Conservation (phyloP, 306 rosid genomes). For the Chamaecrista fasciculata region DNA sequence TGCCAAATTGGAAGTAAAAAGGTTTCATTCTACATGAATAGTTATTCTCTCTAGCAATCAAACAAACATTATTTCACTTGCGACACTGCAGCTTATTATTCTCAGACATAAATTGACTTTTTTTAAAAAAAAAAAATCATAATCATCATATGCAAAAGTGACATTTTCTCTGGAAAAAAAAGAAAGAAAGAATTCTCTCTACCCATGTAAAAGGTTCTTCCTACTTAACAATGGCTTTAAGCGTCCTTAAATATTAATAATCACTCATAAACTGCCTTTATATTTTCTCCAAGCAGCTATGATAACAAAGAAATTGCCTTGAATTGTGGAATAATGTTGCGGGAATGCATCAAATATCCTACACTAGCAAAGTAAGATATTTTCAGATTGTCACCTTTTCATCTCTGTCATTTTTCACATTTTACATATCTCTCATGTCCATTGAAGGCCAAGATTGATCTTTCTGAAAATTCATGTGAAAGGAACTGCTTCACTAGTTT, state of each 20-base stretch:
- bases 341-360: slow-evolving; percentile 90
- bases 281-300: slow-evolving; percentile 58
- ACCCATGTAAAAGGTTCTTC: neutral
- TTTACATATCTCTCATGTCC: slow-evolving; percentile 13
- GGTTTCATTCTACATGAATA: neutral
- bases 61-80: neutral
- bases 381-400: neutral
- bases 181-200: no score
- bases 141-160: slow-evolving; percentile 21
- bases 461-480: slow-evolving; percentile 20
- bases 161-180: no score
- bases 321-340: slow-evolving; percentile 88
- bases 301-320: slow-evolving; percentile 95
- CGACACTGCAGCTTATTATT: neutral
- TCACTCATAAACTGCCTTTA: slow-evolving; percentile 13
- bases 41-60: slow-evolving; percentile 1
- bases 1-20: neutral
- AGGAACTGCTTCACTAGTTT: slow-evolving; percentile 22
- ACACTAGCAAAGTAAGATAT: slow-evolving; percentile 78
- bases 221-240: slow-evolving; percentile 8
- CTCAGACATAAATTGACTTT: slow-evolving; percentile 8
- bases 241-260: slow-evolving; percentile 16
- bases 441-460: slow-evolving; percentile 11
- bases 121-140: slow-evolving; percentile 7
- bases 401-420: neutral